A percentile compares a stretch with the other conserved stretches of the same genome.
Conservation (phyloP, 768 basidiomycete genomes). For the Leccinum fibrillosum region DNA sequence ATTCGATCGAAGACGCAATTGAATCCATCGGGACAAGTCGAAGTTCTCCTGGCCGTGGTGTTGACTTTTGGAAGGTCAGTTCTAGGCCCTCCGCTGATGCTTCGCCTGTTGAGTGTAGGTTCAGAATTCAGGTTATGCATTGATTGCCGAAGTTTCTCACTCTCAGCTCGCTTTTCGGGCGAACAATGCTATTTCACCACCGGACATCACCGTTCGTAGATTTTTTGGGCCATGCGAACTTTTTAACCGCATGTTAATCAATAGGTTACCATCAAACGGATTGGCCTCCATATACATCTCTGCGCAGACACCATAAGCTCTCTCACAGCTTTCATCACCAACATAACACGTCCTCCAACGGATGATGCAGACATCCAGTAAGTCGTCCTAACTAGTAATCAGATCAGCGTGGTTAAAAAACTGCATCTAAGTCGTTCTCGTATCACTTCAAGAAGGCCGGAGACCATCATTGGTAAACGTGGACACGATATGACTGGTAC, state of each 20-base stretch:
- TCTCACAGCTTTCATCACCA: constrained; percentile 52
- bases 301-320: constrained; percentile 75
- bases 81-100: not conserved
- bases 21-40: constrained; percentile 17
- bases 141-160: constrained; percentile 56
- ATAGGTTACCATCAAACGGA: constrained; percentile 55
- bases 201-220: constrained; percentile 39
- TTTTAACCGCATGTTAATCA: not conserved
- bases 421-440: constrained; percentile 9
- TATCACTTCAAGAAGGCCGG: constrained; percentile 2
- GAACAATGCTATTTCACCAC: constrained; percentile 26
- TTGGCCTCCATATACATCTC: constrained; percentile 58
- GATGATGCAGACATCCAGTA: constrained; percentile 28
- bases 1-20: constrained; percentile 42
- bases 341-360: constrained; percentile 46
- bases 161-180: constrained; percentile 42
- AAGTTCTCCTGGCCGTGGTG: constrained; percentile 31
- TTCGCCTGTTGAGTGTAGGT: constrained; percentile 1
- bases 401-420: not conserved
- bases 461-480: constrained; percentile 3
- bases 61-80: constrained; percentile 67
- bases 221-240: not conserved
- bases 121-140: constrained; percentile 66
- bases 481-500: constrained; percentile 29
- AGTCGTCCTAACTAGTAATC: constrained; percentile 2